Percentiles rank a stretch among this genome's conserved stretches.
These are phyloP conservation scores for Casuarina equisetifolia DNA, from an alignment of 306 rosid species.

Conservation along the genomic window DNA sequence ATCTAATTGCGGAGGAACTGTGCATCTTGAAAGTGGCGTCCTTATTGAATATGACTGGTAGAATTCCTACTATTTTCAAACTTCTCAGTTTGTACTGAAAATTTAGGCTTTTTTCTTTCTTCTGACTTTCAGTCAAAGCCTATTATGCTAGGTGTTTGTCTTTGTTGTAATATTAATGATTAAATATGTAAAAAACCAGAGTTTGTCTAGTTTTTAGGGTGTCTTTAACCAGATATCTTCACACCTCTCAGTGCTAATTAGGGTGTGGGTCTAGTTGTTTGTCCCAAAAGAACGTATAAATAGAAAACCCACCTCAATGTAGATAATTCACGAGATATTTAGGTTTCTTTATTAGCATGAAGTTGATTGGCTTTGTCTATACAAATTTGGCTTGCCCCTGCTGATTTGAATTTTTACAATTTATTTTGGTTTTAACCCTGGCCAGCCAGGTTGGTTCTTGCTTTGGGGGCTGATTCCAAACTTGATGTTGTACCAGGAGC, in stretches of 20 bases:
- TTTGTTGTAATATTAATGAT: constrained; percentile 17
- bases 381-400: constrained; percentile 4
- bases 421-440: constrained; percentile 36
- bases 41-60: constrained; percentile 96
- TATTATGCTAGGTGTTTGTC: constrained; percentile 18
- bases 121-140: background rate
- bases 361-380: constrained; percentile 6
- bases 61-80: constrained; percentile 15
- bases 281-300: constrained; percentile 23
- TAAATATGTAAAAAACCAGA: constrained; percentile 19
- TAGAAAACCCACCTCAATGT: constrained; percentile 5
- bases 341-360: background rate
- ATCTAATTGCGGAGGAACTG: constrained; percentile 69
- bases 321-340: background rate
- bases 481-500: constrained; percentile 93
- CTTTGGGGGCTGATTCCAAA: constrained; percentile 91
- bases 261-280: constrained; percentile 12
- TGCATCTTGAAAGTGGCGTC: constrained; percentile 88
- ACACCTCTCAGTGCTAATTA: constrained; percentile 11
- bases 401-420: constrained; percentile 31
- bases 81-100: constrained; percentile 19
- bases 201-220: constrained; percentile 5
- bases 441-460: constrained; percentile 99
- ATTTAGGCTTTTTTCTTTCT: background rate
- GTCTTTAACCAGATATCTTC: background rate